phyloP scores from a whole-genome alignment of 225 moss, liverwort and hornwort genomes.

The Polytrichum commune region DNA sequence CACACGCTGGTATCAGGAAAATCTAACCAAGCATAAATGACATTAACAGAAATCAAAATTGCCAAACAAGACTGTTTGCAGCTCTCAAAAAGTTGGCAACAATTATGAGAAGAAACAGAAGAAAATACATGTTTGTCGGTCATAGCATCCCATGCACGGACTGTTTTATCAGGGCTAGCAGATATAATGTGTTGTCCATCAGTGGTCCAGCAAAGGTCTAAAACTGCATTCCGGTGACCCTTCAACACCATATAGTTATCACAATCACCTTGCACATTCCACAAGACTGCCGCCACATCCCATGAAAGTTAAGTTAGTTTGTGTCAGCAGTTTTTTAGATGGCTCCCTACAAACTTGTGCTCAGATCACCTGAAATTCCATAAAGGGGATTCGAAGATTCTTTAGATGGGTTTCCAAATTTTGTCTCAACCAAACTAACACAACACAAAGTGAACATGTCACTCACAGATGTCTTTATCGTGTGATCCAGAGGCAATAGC shows the following conservation, averaged over 20 bases:
- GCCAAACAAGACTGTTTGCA: background rate
- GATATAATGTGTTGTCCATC: slow-evolving; percentile 95
- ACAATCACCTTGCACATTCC: slow-evolving; percentile 93
- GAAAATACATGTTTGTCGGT: slow-evolving; percentile 74
- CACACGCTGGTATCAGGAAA: too few relatives aligned
- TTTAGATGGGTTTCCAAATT: background rate
- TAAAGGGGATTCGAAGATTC: too few relatives aligned
- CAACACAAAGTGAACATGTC: background rate
- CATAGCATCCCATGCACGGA: slow-evolving; percentile 93
- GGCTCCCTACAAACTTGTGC: background rate
- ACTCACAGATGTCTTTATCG: slow-evolving; percentile 85
- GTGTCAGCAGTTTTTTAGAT: background rate
- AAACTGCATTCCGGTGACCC: slow-evolving; percentile 88
- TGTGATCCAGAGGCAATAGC: slow-evolving; percentile 93
- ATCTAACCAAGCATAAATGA: too few relatives aligned
- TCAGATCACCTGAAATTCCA: too few relatives aligned
- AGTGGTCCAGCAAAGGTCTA: slow-evolving; percentile 88
- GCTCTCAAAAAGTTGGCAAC: background rate
- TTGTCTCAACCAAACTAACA: background rate
- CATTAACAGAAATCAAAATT: background rate
- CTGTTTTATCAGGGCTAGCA: slow-evolving; percentile 94
- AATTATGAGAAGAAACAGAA: slow-evolving; percentile 3
- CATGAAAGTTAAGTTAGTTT: background rate
- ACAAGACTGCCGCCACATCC: slow-evolving; percentile 55
- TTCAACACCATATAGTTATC: slow-evolving; percentile 86